Evolutionary conservation across 768 basidiomycete species (phyloP).

Genomic region (Boletus subparvulus): DNA sequence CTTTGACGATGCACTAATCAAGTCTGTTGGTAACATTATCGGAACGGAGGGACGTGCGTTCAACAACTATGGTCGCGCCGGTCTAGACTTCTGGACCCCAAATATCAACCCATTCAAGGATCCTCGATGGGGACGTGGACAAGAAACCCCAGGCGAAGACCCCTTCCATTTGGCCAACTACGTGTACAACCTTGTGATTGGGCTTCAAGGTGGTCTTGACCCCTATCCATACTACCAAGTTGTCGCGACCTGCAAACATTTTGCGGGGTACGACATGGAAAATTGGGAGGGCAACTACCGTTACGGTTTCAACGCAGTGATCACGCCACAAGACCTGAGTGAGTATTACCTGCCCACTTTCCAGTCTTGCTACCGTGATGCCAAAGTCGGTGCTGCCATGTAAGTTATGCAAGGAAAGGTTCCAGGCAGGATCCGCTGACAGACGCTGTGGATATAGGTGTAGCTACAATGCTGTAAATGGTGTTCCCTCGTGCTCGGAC

Average conservation of each 20-base stretch:
- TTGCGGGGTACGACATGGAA: conserved; percentile 58
- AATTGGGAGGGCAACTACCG: conserved; percentile 53
- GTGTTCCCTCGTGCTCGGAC: conserved; percentile 55
- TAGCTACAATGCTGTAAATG: conserved; percentile 62
- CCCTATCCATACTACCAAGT: conserved; percentile 51
- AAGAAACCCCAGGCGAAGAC: conserved; percentile 64
- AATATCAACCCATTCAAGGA: conserved; percentile 56
- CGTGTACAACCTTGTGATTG: conserved; percentile 51
- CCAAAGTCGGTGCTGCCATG: conserved; percentile 59
- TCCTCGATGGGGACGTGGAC: conserved; percentile 62
- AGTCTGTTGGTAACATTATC: conserved; percentile 47
- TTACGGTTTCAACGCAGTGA: conserved; percentile 51
- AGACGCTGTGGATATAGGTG: conserved; percentile 28
- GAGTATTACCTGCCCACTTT: conserved; percentile 57
- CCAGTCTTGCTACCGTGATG: conserved; percentile 60
- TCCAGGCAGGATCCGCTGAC: neutral
- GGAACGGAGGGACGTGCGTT: conserved; percentile 60
- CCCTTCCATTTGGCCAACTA: conserved; percentile 53
- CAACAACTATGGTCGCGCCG: conserved; percentile 53
- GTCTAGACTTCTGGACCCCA: conserved; percentile 57
- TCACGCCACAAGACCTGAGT: conserved; percentile 53
- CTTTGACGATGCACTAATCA: conserved; percentile 54
- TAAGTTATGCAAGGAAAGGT: neutral
- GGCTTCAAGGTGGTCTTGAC: conserved; percentile 58
- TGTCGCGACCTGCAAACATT: conserved; percentile 61